Evolutionary conservation across 805 yeast genomes (phyloP), one percentile per base, ranked within the genome.

Genomic region (Dipodascopsis tothii): DNA sequence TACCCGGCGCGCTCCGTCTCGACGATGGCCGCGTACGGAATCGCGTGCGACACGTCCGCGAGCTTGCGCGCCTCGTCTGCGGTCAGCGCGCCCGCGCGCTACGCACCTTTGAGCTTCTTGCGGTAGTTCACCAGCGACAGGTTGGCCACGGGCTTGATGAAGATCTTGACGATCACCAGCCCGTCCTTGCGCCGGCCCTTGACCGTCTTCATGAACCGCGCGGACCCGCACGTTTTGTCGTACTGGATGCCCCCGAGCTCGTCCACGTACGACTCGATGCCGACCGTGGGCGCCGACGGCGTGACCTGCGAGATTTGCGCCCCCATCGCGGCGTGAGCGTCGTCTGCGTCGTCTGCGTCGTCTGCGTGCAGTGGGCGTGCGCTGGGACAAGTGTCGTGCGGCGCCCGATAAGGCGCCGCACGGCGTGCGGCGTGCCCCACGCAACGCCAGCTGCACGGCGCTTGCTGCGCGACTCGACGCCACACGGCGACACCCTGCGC

Each of bases 1-100:
- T 90, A 92, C 0, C 92, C 95, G 0, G 97, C 97, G 36, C 96
- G 70, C 41, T 83, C 94, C 0, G 96, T 85, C 57, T 88, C 96
- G 9, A 87, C 71, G 33, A 92, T 68, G 43, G 79, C 75, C 38
- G 75, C 67, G 64, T 81, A 90, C 4, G 92, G 82, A 21, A 87
- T 59, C 3, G 78, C 81, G 55, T 81, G 82, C 7, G 78, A 78
- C 25, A 75, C 61, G 41, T 70, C 74, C 1, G 67, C 58, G 30
- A 86, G 57, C 6, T 66, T 58, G 6, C 50, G 43, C 33, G 70
- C 61, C 23, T 74, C 62, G 21, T 59, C 56, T 37, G 66, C 66
- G 40, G 64, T 51, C 48, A 37, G 2, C 7, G 51, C 42, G 22
- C 4, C 5, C 4, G 34, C 19, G 17, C 57, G 63, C 60, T 1